Evolutionary conservation across 2,329 filamentous ascomycete genomes (phyloP).

Genomic region (Teratosphaeria epicoccoides): DNA sequence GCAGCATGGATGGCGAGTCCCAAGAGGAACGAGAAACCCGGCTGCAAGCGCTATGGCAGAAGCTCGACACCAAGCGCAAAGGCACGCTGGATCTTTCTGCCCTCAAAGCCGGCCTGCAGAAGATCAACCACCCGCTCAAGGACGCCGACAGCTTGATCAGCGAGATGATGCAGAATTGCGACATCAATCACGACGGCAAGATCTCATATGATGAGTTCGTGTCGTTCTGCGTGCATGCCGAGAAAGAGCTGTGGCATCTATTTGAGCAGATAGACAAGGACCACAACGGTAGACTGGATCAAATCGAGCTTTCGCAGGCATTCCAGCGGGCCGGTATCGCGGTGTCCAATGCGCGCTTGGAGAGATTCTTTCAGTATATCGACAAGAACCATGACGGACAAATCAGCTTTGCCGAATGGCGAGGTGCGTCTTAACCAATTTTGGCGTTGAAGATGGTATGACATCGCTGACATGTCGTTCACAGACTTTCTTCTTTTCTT

Average conservation of each 20-base stretch:
- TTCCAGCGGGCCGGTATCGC: conserved; percentile 69
- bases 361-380: conserved; percentile 80
- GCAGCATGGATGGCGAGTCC: conserved; percentile 58
- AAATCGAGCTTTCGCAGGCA: conserved; percentile 68
- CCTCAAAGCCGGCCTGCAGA: conserved; percentile 71
- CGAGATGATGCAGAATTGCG: conserved; percentile 70
- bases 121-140: conserved; percentile 88
- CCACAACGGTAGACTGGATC: conserved; percentile 74
- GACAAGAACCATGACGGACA: conserved; percentile 78
- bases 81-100: conserved; percentile 77
- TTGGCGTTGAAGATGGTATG: conserved; percentile 1
- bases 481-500: conserved; percentile 90
- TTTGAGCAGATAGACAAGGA: conserved; percentile 83
- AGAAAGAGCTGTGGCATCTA: conserved; percentile 68
- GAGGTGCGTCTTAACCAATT: conserved; percentile 46
- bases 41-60: conserved; percentile 73
- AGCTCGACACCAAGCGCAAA: conserved; percentile 64
- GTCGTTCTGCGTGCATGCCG: conserved; percentile 75
- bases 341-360: conserved; percentile 65
- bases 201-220: conserved; percentile 93
- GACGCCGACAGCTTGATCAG: conserved; percentile 80
- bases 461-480: conserved; percentile 6
- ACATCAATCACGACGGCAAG: conserved; percentile 75
- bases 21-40: conserved; percentile 69
- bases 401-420: conserved; percentile 92